A percentile compares a stretch with the other conserved stretches of the same genome.
Evolutionary conservation across 1,139 yeast genomes (phyloP).

Genomic region (Blastobotrys petasosporus): DNA sequence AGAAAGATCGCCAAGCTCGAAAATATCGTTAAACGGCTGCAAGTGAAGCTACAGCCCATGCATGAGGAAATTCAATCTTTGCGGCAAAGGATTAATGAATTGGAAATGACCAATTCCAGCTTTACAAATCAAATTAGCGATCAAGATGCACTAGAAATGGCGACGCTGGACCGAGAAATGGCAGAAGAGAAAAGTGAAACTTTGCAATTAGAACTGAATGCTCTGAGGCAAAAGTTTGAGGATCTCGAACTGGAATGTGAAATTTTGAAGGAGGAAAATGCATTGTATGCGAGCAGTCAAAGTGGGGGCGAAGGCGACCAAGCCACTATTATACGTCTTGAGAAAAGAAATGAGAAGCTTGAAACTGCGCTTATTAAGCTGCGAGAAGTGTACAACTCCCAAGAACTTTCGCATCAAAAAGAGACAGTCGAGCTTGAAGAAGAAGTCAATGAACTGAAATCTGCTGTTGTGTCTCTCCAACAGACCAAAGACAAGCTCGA

Average conservation of each 20-base stretch:
- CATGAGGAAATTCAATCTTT: slow-evolving; percentile 33
- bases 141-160: slow-evolving; percentile 47
- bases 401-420: slow-evolving; percentile 38
- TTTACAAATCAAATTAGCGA: slow-evolving; percentile 25
- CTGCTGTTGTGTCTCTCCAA: slow-evolving; percentile 16
- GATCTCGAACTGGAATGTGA: slow-evolving; percentile 40
- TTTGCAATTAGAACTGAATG: slow-evolving; percentile 32
- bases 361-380: slow-evolving; percentile 37
- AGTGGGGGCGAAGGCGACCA: slow-evolving; percentile 21
- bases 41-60: slow-evolving; percentile 33
- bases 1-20: slow-evolving; percentile 33
- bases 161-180: slow-evolving; percentile 50
- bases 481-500: slow-evolving; percentile 33
- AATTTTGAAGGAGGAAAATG: slow-evolving; percentile 44
- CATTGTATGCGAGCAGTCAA: slow-evolving; percentile 25
- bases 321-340: slow-evolving; percentile 34
- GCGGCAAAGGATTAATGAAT: slow-evolving; percentile 20
- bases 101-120: slow-evolving; percentile 28
- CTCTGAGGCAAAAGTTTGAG: slow-evolving; percentile 37
- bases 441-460: slow-evolving; percentile 14
- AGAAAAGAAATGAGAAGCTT: slow-evolving; percentile 39
- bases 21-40: slow-evolving; percentile 37
- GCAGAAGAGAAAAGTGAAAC: slow-evolving; percentile 40
- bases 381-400: slow-evolving; percentile 34
- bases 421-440: slow-evolving; percentile 35